Evolutionary conservation across 2,329 filamentous ascomycete species (phyloP).

Genomic region (Aspergillus ochraceus): DNA sequence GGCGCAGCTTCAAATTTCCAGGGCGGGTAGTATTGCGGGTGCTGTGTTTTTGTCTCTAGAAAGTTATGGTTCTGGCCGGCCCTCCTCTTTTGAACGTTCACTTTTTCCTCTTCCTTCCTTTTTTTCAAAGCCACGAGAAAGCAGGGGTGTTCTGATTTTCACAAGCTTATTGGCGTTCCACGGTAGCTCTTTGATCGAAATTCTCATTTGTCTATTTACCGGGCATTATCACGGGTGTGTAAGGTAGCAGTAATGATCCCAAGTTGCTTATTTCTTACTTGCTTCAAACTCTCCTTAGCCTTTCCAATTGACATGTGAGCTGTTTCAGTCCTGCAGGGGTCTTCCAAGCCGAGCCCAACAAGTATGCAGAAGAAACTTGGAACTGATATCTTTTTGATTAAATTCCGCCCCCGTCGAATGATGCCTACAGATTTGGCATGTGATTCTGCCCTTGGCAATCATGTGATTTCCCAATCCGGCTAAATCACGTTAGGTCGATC

Average conservation of each 20-base stretch:
- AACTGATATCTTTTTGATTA: background rate
- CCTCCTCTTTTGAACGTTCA: background rate
- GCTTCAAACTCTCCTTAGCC: no score
- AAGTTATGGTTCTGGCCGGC: slow-evolving; percentile 2
- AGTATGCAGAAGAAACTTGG: background rate
- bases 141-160: slow-evolving; percentile 1
- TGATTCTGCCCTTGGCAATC: slow-evolving; percentile 1
- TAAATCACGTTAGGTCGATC: slow-evolving; percentile 17
- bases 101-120: background rate
- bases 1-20: background rate
- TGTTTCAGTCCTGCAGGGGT: background rate
- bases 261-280: no score
- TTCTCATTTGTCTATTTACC: background rate
- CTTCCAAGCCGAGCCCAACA: background rate
- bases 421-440: background rate
- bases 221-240: background rate
- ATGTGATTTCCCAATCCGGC: slow-evolving; percentile 14
- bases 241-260: no score
- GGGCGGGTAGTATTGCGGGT: background rate
- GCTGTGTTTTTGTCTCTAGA: slow-evolving; percentile 1
- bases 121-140: background rate
- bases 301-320: background rate
- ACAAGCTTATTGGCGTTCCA: background rate
- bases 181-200: background rate
- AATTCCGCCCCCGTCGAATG: background rate